Conservation (phyloP, 352 stramenopile genomes). For the Aphanomyces astaci region DNA sequence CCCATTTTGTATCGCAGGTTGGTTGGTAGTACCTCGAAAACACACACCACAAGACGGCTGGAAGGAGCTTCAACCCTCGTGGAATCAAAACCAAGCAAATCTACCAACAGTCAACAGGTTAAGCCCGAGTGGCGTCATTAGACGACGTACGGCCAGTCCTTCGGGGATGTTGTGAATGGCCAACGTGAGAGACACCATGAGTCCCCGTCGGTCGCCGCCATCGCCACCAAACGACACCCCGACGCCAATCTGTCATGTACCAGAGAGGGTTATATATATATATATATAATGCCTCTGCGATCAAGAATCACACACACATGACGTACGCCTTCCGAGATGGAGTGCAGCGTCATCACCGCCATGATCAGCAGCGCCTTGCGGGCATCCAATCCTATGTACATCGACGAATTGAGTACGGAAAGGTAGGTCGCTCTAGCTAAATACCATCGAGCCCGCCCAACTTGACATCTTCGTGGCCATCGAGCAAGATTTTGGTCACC, state of each 20-base stretch:
- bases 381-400: slow-evolving; percentile 71
- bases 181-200: slow-evolving; percentile 96
- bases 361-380: slow-evolving; percentile 95
- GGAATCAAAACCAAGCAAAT: slow-evolving; percentile 93
- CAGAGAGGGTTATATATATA: no score
- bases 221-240: slow-evolving; percentile 95
- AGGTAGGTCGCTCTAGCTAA: not conserved
- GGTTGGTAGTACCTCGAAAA: slow-evolving; percentile 53
- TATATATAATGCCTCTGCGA: no score
- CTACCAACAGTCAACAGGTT: not conserved
- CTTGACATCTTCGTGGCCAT: slow-evolving; percentile 93
- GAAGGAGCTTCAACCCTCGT: slow-evolving; percentile 83
- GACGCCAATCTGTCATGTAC: slow-evolving; percentile 77
- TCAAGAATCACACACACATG: no score
- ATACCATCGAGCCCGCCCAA: slow-evolving; percentile 59
- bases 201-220: slow-evolving; percentile 87
- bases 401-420: not conserved
- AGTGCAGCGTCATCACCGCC: slow-evolving; percentile 98
- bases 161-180: slow-evolving; percentile 98
- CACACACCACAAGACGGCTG: slow-evolving; percentile 84
- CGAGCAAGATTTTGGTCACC: slow-evolving; percentile 90
- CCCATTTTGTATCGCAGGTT: not conserved
- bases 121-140: not conserved
- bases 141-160: slow-evolving; percentile 81
- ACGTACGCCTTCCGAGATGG: slow-evolving; percentile 93